phyloP scores from a whole-genome alignment of 139 green algal genomes.

The Chlorella sp. region DNA sequence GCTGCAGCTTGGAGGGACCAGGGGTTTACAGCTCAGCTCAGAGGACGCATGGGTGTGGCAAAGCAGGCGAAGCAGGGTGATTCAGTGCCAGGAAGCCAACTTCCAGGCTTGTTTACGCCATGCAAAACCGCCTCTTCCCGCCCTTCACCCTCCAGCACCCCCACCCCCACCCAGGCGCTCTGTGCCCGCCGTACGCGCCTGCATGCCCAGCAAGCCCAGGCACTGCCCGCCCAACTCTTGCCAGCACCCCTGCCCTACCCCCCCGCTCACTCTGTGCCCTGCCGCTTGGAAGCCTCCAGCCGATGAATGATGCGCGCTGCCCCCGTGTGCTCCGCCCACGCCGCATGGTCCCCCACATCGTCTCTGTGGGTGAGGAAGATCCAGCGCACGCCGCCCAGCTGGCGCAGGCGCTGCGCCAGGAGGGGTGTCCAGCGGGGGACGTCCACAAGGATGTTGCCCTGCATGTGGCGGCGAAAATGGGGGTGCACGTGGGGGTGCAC shows the following conservation, averaged over 20 bases:
- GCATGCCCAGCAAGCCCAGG: not conserved
- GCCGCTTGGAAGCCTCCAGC: slow-evolving; percentile 40
- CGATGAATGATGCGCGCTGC: slow-evolving; percentile 76
- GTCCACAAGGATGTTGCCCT: slow-evolving; percentile 87
- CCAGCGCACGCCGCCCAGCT: slow-evolving; percentile 72
- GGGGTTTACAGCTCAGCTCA: not conserved
- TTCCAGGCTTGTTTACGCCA: not conserved
- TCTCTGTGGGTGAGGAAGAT: slow-evolving; percentile 89
- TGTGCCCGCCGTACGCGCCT: not conserved
- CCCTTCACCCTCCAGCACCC: slow-evolving; percentile 24
- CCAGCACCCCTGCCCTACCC: slow-evolving; percentile 31
- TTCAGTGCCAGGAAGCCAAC: not conserved
- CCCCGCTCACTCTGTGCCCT: slow-evolving; percentile 58
- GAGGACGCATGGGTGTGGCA: too few species aligned
- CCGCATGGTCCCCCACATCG: slow-evolving; percentile 80
- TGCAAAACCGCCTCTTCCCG: not conserved
- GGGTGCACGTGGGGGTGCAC: not conserved
- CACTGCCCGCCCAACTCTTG: not conserved
- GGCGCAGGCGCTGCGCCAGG: slow-evolving; percentile 68
- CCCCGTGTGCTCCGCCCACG: slow-evolving; percentile 75
- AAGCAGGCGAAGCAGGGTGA: too few species aligned
- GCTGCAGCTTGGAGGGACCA: slow-evolving; percentile 32
- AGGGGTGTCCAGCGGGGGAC: slow-evolving; percentile 70
- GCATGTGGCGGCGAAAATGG: slow-evolving; percentile 8
- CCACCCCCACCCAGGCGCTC: not conserved